Base-by-base conservation (phyloP, 2,329 filamentous ascomycete species). In the Penicillium sp. region DNA sequence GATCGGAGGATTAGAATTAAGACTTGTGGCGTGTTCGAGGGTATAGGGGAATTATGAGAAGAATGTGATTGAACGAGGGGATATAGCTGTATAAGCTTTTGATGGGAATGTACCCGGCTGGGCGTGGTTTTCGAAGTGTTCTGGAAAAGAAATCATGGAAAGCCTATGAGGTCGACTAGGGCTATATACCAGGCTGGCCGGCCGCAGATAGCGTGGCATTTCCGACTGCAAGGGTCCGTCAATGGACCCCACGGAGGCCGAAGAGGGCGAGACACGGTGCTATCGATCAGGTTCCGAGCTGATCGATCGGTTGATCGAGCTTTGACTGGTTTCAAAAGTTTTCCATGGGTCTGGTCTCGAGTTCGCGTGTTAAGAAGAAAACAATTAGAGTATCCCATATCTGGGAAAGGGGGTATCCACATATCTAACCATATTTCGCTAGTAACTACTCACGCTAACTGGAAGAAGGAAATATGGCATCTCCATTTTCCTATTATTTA, bases 141-240 rank as follows among this genome's bases (percentile, higher is more conserved):
- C 28, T 33, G 28, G n/a, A 35, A 33, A 30, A 30, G 17, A 22
- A 13, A 35, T 8, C 10, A 35, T 22, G 4, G 44, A 19, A 51
- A 19, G n/a, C 28, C 7, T 35, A 35, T 22, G 49, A 35, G 49
- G n/a, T 35, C 35, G 8, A 9, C 4, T n/a, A 33, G 10, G 49
- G n/a, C 49, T 51, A 51, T 51, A 51, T 51, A 35, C n/a, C 49
- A 51, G 28, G 49, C 28, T 28, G 15, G 28, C 4, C 4, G 49
- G 10, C 10, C 15, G 28, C 30, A 51, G n/a, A 51, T 22, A 35
- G 26, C 30, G 30, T 51, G 28, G n/a, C 28, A 35, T 15, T 15
- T 51, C 26, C 45, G 45, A 10, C 45, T 30, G 19, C 28, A 51
- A 51, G 49, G 49, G 17, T 51, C 49, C 28, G 47, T 50, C 28